Evolutionary conservation across 2,329 filamentous ascomycete genomes (phyloP), one percentile per base, ranked within the genome.

Genomic region (Trichoderma koningii): DNA sequence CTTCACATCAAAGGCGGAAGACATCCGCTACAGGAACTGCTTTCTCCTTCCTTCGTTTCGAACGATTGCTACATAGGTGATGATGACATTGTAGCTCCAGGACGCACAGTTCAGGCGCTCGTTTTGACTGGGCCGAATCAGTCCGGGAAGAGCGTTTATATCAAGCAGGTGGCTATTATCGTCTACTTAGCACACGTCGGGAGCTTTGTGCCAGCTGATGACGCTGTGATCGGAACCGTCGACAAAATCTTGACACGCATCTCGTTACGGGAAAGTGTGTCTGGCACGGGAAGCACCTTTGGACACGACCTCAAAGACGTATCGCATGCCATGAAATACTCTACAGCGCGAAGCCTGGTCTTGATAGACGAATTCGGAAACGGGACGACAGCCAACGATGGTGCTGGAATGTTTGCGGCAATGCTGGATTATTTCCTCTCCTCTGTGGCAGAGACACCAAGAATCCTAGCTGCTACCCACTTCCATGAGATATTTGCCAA

Each of bases 101-200:
- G 68, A 19, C 56, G 14, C 19, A 48, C 57, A 3, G 67, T 69
- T 14, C 92, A 85, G 68, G 89, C 92, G 78, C 75, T 97, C 14
- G 79, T 97, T 6, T 77, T 99, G 71, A 98, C 95, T 0, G 95
- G 95, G 0, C 93, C 95, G 5, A 99, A 99, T 71, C 96, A 95
- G 74, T 98, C 95, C 0, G 95, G 95, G 0, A 99, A 99, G 76
- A 98, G 93, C 70, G 87, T 98, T 0, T 98, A 97, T 76, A 83
- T 98, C 73, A 99, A 96, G 76, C 94, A 99, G 75, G 86, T 92
- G 38, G 95, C 93, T 5, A 80, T 97, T 56, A 95, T 97, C 66
- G 88, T 96, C 15, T 97, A 95, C 73, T 84, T 99, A 76, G 92
- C 95, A 0, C 95, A 99, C 73, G 86, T 97, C 61, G 95, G 95